Evolutionary conservation across 495 filamentous ascomycete species (phyloP), one percentile per base, ranked within the genome.

Genomic region (Achaetomiella virescens): DNA sequence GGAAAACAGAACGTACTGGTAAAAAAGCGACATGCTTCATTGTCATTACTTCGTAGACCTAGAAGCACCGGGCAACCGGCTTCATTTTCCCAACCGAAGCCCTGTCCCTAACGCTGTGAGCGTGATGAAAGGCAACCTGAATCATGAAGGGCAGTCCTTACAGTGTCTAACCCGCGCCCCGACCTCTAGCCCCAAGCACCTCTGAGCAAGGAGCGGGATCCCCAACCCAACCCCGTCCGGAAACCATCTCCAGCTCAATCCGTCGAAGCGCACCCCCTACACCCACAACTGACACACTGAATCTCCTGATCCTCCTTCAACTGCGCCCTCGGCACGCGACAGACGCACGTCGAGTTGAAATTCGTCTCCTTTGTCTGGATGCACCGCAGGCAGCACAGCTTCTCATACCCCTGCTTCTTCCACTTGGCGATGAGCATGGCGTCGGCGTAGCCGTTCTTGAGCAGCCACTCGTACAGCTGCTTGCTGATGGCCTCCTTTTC

Each of bases 341-440:
- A 99, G 62, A 99, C 92, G 68, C 93, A 99, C 3, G 95, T 98
- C 40, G 88, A 84, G 71, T 93, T 95, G 77, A 97, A 97, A 70
- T 97, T 97, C 21, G 92, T 97, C 78, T 99, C 95, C 71, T 97
- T 97, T 3, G 93, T 97, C 69, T 99, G 93, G 52, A 99, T 90
- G 72, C 93, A 99, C 58, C 90, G 85, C 50, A 96, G 77, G 67
- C 93, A 99, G 69, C 93, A 99, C 8, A 98, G 72, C 86, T 97
- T 97, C 74, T 97, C 93, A 72, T 99, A 99, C 20, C 93, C 95
- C 65, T 92, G 87, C 74, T 97, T 99, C 81, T 99, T 99, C 93
- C 93, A 99, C 74, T 99, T 97, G 15, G 93, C 93, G 66, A 99
- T 97, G 59, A 99, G 75, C 70, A 87, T 91, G 18, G 87, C 82